Evolutionary conservation across 2,329 filamentous ascomycete species (phyloP).

Genomic region (Madurella fahalii): DNA sequence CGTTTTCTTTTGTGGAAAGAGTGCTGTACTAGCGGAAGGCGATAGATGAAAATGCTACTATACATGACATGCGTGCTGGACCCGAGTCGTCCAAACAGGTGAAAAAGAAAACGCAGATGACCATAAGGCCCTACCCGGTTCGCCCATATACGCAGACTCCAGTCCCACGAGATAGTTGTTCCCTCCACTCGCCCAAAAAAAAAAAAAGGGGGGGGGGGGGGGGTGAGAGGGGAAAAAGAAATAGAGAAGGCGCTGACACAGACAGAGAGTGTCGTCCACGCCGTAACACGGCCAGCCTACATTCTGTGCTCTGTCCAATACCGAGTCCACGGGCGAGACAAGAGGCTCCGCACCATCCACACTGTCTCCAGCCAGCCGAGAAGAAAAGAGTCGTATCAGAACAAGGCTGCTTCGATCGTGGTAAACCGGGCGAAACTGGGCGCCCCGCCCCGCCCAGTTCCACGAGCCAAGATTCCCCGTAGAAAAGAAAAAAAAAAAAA

Average conservation of each 20-base stretch:
- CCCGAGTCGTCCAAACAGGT: background rate
- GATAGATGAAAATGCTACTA: background rate
- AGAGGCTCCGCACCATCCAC: no score
- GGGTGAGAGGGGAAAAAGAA: background rate
- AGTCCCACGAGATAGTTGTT: background rate
- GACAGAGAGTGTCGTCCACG: background rate
- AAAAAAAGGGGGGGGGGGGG: no score
- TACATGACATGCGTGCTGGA: background rate
- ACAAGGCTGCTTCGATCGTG: no score
- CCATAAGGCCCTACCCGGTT: background rate
- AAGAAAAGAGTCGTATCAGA: no score
- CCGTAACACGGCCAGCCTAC: background rate
- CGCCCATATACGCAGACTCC: background rate
- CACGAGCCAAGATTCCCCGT: no score
- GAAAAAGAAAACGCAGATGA: background rate
- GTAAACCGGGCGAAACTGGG: no score
- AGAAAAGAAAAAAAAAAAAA: no score
- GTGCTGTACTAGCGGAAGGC: background rate
- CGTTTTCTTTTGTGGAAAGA: background rate
- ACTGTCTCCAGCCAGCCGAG: no score
- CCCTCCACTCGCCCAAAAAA: background rate
- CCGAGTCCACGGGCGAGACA: no score
- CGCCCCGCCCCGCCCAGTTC: no score
- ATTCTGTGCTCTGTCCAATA: background rate
- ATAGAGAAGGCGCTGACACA: background rate